Evolutionary conservation across 371 early-diverging fungal genomes (phyloP), one percentile per base, ranked within the genome.

Genomic region (Mortierella sp.): DNA sequence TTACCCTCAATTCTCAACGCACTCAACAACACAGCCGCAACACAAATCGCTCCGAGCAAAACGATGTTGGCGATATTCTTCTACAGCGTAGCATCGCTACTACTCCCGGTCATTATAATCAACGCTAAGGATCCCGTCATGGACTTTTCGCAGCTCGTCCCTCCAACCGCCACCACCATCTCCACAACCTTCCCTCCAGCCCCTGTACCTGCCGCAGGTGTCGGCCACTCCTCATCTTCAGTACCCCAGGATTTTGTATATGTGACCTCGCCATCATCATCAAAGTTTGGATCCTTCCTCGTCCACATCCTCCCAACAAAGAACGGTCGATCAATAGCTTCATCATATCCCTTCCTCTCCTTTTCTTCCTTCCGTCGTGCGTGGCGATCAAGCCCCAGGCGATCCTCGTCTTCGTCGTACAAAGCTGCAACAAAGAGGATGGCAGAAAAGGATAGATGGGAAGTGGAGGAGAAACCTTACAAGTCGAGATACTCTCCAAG

Each of bases 51-150:
- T 32, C 60, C 4, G 16, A 60, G 60, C 29, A 10, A 6, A 56
- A 63, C 27, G 27, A 83, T 83, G 80, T 43, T 79, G 78, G 75
- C 80, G 0, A 58, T 77, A 46, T 35, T 77, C 21, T 70, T 80
- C 27, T 83, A 76, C 32, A 65, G 74, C 38, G 41, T 75, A 41
- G 74, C 84, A 21, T 77, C 80, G 4, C 16, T 80, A 38, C 51
- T 76, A 12, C 75, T 83, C 24, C 74, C 77, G 16, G 63, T 80
- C 38, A 76, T 83, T 75, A 83, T 83, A 41, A 76, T 74, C 72
- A 83, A 83, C 68, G 84, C 84, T 24, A 77, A 65, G 10, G 81
- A 72, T 16, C 84, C 84, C 18, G 80, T 63, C 55, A 75, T 83
- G 21, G 80, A 83, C 54, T 79, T 63, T 44, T 75, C 84, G 12